Base-by-base conservation (phyloP, 2,329 filamentous ascomycete species). In the Raffaelea albimanens region DNA sequence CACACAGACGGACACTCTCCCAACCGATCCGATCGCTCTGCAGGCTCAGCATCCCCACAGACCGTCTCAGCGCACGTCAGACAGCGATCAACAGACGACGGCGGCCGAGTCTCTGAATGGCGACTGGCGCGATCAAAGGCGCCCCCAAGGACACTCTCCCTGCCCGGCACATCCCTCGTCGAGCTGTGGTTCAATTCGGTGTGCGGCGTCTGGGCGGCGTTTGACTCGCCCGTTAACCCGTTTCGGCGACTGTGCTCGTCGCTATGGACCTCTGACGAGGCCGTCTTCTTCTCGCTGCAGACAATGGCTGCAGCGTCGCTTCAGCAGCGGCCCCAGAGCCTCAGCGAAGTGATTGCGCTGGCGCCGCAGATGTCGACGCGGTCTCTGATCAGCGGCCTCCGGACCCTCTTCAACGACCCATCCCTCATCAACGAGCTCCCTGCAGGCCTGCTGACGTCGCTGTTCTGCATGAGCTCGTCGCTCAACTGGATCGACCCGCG, bases 291-390 rank as follows among this genome's bases (percentile, higher is more conserved):
- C 43, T 61, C 62, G 10, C 50, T 69, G 10, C 65, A 68, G 47
- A 66, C 64, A 39, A 69, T 69, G 66, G 66, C 66, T 0, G 66
- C 66, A 0, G 60, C 61, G 0, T 68, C 64, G 7, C 45, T 68
- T 10, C 59, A 61, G 0, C 57, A 60, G 0, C 50, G 63, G 18
- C 50, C 67, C 16, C 64, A 64, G 1, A 58, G 61, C n/a, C 60
- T 68, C 58, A 55, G 56, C 5, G 63, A 61, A 14, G 59, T 64
- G 1, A 63, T 66, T 0, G 50, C 59, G 5, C 51, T 58, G 3
- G 59, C 65, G n/a, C 54, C 68, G 40, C 58, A 61, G 40, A 56
- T 57, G 1, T 66, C 66, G 1, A 62, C 61, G 1, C 54, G 54
- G 25, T 58, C 60, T 0, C 59, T 68, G 9, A 60, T 66, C n/a